phyloP scores from a whole-genome alignment of 257 asterid species.

The Prunella vulgaris region DNA sequence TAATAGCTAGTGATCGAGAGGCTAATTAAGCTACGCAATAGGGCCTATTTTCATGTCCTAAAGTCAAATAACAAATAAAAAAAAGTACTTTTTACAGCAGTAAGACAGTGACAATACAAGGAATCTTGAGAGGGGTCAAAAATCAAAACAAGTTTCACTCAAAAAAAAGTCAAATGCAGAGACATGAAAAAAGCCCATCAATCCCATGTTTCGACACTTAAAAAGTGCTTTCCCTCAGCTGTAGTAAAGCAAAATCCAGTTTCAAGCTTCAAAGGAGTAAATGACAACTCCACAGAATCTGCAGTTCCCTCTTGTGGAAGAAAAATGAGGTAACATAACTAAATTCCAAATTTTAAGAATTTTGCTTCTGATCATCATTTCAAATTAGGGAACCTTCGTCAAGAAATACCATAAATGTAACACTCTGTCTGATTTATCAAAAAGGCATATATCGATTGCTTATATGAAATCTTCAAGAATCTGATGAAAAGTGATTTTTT shows the following conservation, averaged over 20 bases:
- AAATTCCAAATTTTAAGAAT: constrained; percentile 3
- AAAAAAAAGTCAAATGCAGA: constrained; percentile 20
- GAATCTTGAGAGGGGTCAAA: background rate
- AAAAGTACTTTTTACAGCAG: background rate
- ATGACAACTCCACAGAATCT: constrained; percentile 23
- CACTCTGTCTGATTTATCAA: constrained; percentile 35
- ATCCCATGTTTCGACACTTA: constrained; percentile 18
- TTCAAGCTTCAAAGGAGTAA: constrained; percentile 7
- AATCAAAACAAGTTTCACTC: background rate
- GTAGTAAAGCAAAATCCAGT: constrained; percentile 8
- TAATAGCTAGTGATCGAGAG: background rate
- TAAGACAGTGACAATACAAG: constrained; percentile 11
- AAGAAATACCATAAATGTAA: constrained; percentile 34
- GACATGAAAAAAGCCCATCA: constrained; percentile 12
- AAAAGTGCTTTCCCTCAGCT: constrained; percentile 7
- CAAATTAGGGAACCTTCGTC: constrained; percentile 12
- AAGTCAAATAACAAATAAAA: background rate
- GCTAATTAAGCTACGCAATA: background rate
- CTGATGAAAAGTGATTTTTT: background rate
- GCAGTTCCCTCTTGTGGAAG: constrained; percentile 35
- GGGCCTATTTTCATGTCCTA: background rate
- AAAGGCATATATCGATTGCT: constrained; percentile 17
- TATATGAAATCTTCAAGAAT: background rate
- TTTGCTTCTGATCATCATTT: constrained; percentile 6
- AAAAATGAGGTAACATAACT: constrained; percentile 16